phyloP scores from a whole-genome alignment of 176 grass and related monocot species.

The Zizania latifolia region DNA sequence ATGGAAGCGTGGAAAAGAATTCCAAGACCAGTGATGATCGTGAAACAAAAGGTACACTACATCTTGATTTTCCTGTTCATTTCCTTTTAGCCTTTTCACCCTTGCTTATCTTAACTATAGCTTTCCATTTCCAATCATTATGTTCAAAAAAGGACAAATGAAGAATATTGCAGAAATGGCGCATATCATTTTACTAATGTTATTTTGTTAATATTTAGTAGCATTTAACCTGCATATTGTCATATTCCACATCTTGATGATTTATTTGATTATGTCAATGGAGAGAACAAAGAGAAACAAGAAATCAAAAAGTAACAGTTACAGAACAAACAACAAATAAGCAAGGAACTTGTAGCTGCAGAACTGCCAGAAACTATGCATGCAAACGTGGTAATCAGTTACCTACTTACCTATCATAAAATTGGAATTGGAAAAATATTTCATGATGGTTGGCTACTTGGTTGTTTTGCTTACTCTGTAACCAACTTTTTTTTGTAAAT shows the following conservation, averaged over 20 bases:
- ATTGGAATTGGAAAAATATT: neutral
- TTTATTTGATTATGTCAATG: neutral
- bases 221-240: neutral
- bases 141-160: neutral
- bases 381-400: neutral
- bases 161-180: neutral
- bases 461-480: slow-evolving; percentile 9
- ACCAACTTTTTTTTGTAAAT: neutral
- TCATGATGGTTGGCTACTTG: neutral
- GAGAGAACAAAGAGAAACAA: neutral
- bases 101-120: neutral
- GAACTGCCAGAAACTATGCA: neutral
- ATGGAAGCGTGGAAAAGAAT: neutral
- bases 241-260: neutral
- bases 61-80: neutral
- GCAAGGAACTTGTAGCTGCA: neutral
- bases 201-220: neutral
- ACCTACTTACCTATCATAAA: neutral
- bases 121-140: neutral
- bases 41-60: slow-evolving; percentile 28
- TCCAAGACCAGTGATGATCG: neutral
- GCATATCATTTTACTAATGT: neutral
- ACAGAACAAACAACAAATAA: neutral
- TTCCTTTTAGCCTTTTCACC: slow-evolving; percentile 7
- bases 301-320: neutral